Evolutionary conservation across 2,329 filamentous ascomycete species (phyloP), one percentile per base, ranked within the genome.

Genomic region (Thielaviopsis ethacetica): DNA sequence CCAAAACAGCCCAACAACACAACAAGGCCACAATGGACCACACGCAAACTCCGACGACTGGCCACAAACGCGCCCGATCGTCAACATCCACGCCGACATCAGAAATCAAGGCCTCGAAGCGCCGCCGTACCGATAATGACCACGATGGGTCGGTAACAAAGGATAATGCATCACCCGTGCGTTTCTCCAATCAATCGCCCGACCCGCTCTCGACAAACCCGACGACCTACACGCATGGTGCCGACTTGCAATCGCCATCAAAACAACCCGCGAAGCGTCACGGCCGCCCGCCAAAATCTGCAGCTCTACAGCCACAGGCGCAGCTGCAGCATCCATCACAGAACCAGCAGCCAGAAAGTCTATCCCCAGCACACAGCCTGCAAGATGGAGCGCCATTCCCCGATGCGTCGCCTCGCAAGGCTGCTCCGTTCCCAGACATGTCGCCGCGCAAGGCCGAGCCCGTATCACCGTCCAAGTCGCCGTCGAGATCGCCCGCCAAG

Each of bases 281-380:
- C 22, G 59, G 59, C 15, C 44, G 59, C 24, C 59, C 62, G 13
- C 54, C 65, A 34, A 61, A 58, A 54, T 59, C 13, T 59, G 57
- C 47, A 26, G 38, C 44, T 30, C 24, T 56, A 7, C 56, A 58
- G 7, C 17, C 56, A 6, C 50, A 38, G 49, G 22, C 50, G 22
- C 47, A 41, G 17, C 50, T 58, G 26, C 56, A 58, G 7, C 56
- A 53, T 22, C 56, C 50, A 24, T 50, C 54, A 27, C 54, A 49
- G 54, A 24, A 6, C 6, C 56, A 53, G 30, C 49, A 22, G 5
- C n/a, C 38, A 21, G 19, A 6, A n/a, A 44, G 22, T 6, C 30
- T 21, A 9, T 13, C 13, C 21, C 53, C 53, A 22, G 24, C 19
- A 5, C 54, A 41, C 38, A 44, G 13, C 10, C 15, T 26, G 26